Conservation (phyloP, 2,329 filamentous ascomycete species). For the Aspergillus bombycis region DNA sequence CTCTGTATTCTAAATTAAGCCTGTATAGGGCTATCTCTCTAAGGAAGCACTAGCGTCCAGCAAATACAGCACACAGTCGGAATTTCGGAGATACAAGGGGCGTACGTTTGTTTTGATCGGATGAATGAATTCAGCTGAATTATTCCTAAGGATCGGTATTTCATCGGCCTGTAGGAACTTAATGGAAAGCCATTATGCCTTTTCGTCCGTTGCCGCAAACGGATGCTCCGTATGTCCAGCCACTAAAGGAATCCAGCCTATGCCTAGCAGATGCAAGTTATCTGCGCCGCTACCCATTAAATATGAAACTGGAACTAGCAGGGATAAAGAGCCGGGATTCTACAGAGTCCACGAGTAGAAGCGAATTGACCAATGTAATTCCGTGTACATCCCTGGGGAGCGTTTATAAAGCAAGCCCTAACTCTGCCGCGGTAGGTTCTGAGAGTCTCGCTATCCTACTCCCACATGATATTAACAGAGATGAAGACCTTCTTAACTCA, state of each 20-base stretch:
- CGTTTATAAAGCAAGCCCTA: neutral
- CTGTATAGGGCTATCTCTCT: neutral
- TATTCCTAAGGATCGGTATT: neutral
- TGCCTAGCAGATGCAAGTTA: neutral
- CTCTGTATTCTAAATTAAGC: neutral
- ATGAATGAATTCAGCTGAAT: neutral
- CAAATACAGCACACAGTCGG: too few species aligned
- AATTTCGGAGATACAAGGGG: too few species aligned
- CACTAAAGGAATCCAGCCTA: neutral
- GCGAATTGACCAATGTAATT: neutral
- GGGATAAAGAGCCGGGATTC: neutral
- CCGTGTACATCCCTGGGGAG: neutral
- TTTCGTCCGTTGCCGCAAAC: neutral
- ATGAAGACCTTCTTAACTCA: neutral
- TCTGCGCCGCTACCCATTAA: neutral
- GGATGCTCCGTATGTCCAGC: neutral
- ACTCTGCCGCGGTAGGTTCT: neutral
- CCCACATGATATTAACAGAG: neutral
- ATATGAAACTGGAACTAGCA: neutral
- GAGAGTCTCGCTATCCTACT: neutral
- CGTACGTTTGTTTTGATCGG: neutral
- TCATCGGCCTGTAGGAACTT: neutral
- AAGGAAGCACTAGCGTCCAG: neutral
- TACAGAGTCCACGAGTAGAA: slow-evolving; percentile 1
- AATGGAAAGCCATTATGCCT: neutral